Conservation (phyloP, 148 eudicot species). For the Chenopodium quinoa region DNA sequence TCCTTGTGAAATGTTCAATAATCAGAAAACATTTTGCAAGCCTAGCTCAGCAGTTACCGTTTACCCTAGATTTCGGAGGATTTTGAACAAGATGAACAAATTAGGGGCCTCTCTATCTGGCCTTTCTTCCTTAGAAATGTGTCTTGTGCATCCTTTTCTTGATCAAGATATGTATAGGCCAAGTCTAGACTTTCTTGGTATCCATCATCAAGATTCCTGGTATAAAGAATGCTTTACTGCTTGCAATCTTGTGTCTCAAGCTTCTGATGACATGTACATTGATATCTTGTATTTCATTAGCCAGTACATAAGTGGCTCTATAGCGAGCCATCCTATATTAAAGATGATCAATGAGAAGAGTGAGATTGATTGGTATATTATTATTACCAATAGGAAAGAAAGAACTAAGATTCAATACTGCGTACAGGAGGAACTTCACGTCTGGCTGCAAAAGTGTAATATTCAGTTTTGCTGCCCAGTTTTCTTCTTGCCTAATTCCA, state of each 20-base stretch:
- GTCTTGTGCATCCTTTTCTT: slow-evolving; percentile 39
- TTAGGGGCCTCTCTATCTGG: slow-evolving; percentile 37
- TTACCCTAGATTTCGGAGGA: slow-evolving; percentile 17
- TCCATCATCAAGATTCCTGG: slow-evolving; percentile 37
- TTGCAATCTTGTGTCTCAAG: slow-evolving; percentile 43
- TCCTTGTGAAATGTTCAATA: slow-evolving; percentile 34
- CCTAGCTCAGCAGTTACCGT: slow-evolving; percentile 12
- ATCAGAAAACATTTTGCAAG: slow-evolving; percentile 1
- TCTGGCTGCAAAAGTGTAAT: slow-evolving; percentile 45
- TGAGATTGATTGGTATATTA: not conserved
- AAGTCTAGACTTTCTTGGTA: slow-evolving; percentile 42
- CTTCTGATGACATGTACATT: slow-evolving; percentile 41
- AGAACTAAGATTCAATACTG: not conserved
- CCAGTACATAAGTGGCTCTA: not conserved
- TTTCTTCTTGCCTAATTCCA: slow-evolving; percentile 32
- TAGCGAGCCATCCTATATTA: not conserved
- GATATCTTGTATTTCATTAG: slow-evolving; percentile 43
- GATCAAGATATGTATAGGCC: slow-evolving; percentile 37
- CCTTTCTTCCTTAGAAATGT: slow-evolving; percentile 46
- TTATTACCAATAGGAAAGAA: not conserved
- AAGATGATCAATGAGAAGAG: slow-evolving; percentile 13
- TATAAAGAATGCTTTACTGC: slow-evolving; percentile 42
- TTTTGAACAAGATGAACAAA: slow-evolving; percentile 32
- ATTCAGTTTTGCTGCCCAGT: slow-evolving; percentile 28
- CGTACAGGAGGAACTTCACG: slow-evolving; percentile 16